Base-by-base conservation (phyloP, 768 basidiomycete species). In the Mrakia blollopis region DNA sequence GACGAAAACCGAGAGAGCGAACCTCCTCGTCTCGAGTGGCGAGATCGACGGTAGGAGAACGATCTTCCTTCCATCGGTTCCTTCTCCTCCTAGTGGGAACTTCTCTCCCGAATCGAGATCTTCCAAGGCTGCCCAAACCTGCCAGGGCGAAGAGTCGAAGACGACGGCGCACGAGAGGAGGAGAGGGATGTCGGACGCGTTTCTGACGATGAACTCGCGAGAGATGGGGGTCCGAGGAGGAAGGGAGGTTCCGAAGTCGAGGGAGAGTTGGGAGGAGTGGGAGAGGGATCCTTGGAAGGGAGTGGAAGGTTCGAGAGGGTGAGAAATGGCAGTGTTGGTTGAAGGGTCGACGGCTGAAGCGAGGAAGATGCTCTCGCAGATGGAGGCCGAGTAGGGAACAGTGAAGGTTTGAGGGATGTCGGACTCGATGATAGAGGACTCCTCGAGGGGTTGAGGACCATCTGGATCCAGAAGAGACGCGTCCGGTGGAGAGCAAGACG, bases 91-190 rank as follows among this genome's bases (percentile, higher is more conserved):
- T 13, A 72, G 54, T 4, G 71, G 25, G 35, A 72, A 52, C 52
- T 60, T 52, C 35, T 72, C 71, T 14, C 52, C 30, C 13, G 71
- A 32, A 18, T 72, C 71, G 23, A 50, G 35, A 18, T 72, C 71
- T 16, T 52, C 54, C 10, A 72, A 25, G 18, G 28, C 47, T 6
- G 54, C 52, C 71, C 71, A 72, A 21, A 50, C 50, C 54, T 72
- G 71, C 35, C 47, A 72, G 28, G 71, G 71, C n/a, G 47, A 72
- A 28, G 47, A 72, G 54, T 72, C 71, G 37, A 72, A 72, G 30
- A 72, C 71, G 71, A 60, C 35, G 30, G 47, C 71, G 50, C 50
- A 72, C 54, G 71, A 72, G 71, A 72, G 52, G 9, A 35, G 52
- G 52, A 72, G 71, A 8, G 71, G 71, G 37, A 72, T 72, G 30